phyloP scores from a whole-genome alignment of 805 yeast species.

The Metschnikowia shivogae region DNA sequence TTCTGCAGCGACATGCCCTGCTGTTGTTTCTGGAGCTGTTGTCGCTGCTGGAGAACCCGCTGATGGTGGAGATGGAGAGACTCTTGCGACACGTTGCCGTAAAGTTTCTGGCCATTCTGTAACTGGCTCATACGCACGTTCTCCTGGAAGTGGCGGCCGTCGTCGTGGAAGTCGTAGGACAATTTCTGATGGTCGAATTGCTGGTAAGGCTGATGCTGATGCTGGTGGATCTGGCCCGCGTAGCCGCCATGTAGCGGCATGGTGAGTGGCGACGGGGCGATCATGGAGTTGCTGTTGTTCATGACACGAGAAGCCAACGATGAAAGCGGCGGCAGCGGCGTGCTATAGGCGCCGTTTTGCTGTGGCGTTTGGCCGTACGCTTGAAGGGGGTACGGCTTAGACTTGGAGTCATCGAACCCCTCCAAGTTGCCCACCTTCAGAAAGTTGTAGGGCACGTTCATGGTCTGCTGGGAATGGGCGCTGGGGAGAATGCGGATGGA shows the following conservation, averaged over 20 bases:
- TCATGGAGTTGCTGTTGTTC: slow-evolving; percentile 6
- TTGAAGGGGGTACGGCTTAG: slow-evolving; percentile 9
- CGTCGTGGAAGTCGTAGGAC: slow-evolving; percentile 7
- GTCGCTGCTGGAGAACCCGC: slow-evolving; percentile 10
- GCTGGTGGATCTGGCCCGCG: slow-evolving; percentile 7
- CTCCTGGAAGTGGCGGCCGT: slow-evolving; percentile 7
- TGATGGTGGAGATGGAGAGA: slow-evolving; percentile 12
- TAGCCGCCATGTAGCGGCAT: slow-evolving; percentile 6
- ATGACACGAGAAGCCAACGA: slow-evolving; percentile 10
- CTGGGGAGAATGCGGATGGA: too few relatives aligned
- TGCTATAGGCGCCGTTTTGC: slow-evolving; percentile 6
- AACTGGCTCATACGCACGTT: background rate
- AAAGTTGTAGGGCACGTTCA: slow-evolving; percentile 11
- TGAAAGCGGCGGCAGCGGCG: slow-evolving; percentile 10
- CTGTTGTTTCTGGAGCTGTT: slow-evolving; percentile 7
- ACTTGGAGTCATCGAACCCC: slow-evolving; percentile 4
- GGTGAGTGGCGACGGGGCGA: slow-evolving; percentile 9
- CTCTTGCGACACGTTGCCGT: background rate
- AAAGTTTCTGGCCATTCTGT: background rate
- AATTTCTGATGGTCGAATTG: slow-evolving; percentile 3
- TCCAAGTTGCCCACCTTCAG: slow-evolving; percentile 5
- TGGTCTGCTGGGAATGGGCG: background rate
- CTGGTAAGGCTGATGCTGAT: background rate
- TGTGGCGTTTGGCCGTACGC: slow-evolving; percentile 7
- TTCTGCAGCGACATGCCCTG: background rate